Conservation (phyloP, 805 yeast species). For the Candida maesae region DNA sequence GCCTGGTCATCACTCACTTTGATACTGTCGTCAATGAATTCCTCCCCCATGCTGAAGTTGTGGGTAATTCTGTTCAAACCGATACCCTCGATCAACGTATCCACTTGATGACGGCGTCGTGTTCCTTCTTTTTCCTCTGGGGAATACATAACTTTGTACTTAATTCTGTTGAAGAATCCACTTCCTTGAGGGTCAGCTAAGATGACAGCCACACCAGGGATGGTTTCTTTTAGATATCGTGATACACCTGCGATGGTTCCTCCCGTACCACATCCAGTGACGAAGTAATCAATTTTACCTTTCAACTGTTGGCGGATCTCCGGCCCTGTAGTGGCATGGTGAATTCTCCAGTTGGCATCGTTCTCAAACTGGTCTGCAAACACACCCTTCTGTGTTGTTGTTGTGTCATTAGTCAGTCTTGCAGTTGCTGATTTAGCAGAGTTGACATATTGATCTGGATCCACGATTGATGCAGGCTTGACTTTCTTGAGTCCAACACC, state of each 20-base stretch:
- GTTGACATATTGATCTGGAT: slow-evolving; percentile 89
- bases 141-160: slow-evolving; percentile 93
- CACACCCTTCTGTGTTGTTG: slow-evolving; percentile 50
- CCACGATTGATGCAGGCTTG: slow-evolving; percentile 93
- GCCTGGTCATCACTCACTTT: slow-evolving; percentile 81
- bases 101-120: slow-evolving; percentile 93
- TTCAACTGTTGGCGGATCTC: slow-evolving; percentile 79
- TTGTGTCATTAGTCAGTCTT: slow-evolving; percentile 35
- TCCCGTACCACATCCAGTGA: slow-evolving; percentile 94
- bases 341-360: slow-evolving; percentile 84
- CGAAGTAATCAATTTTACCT: slow-evolving; percentile 65
- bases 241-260: slow-evolving; percentile 96
- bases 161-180: slow-evolving; percentile 81
- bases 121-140: slow-evolving; percentile 87
- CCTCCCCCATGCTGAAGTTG: slow-evolving; percentile 72
- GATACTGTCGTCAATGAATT: slow-evolving; percentile 69
- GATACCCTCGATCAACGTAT: slow-evolving; percentile 89
- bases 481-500: slow-evolving; percentile 87
- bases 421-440: slow-evolving; percentile 70
- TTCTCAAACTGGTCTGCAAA: slow-evolving; percentile 97
- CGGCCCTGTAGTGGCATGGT: slow-evolving; percentile 84
- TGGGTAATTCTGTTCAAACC: slow-evolving; percentile 85
- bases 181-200: slow-evolving; percentile 97
- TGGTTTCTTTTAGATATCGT: slow-evolving; percentile 55
- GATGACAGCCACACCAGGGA: slow-evolving; percentile 40